phyloP scores from a whole-genome alignment of 2,329 filamentous ascomycete species.

The Epichloe scottii region DNA sequence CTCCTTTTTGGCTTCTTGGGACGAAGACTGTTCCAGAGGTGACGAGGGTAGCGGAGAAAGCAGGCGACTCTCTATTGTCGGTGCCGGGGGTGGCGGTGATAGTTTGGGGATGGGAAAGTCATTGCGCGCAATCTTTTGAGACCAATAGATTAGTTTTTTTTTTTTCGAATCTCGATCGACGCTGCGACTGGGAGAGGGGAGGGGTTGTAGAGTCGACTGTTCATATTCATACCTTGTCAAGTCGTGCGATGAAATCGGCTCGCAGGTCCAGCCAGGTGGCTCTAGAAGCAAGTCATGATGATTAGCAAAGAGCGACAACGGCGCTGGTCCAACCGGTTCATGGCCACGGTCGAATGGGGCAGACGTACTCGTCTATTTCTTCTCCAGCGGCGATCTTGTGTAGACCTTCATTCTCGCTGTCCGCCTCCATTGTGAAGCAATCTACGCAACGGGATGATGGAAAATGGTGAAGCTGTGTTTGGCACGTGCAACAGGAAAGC shows the following conservation, averaged over 20 bases:
- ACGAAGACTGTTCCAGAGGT: slow-evolving; percentile 28
- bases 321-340: not conserved
- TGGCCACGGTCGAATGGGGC: slow-evolving; percentile 1
- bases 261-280: slow-evolving; percentile 57
- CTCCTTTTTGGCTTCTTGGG: slow-evolving; percentile 56
- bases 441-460: slow-evolving; percentile 5
- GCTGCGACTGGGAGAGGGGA: no score
- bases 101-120: slow-evolving; percentile 62
- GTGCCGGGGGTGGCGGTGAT: slow-evolving; percentile 30
- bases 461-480: slow-evolving; percentile 5
- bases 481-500: not conserved
- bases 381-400: slow-evolving; percentile 36
- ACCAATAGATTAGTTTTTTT: not conserved
- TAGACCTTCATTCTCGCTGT: slow-evolving; percentile 38
- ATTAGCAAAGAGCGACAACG: slow-evolving; percentile 11
- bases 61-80: slow-evolving; percentile 14
- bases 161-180: not conserved
- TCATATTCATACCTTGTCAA: slow-evolving; percentile 42
- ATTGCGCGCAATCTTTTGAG: slow-evolving; percentile 54
- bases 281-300: slow-evolving; percentile 31
- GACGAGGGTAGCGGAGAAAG: slow-evolving; percentile 34
- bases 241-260: slow-evolving; percentile 49
- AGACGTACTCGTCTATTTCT: slow-evolving; percentile 42
- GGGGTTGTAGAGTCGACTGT: not conserved
- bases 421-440: slow-evolving; percentile 37